These are phyloP conservation scores for Tricholoma saponaceum DNA, from an alignment of 768 basidiomycete species.

Conservation along the genomic window DNA sequence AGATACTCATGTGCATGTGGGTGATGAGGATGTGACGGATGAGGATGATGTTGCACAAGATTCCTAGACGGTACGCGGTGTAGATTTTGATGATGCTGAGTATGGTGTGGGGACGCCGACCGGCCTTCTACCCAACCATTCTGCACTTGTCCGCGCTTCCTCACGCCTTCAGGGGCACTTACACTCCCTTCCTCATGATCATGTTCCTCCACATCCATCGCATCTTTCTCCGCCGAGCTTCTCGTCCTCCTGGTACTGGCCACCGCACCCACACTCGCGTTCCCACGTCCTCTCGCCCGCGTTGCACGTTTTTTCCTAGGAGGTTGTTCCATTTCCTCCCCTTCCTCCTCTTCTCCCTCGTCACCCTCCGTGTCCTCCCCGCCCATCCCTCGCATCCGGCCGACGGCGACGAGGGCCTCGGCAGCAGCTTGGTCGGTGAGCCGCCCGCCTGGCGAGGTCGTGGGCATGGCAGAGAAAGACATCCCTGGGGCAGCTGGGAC, in stretches of 20 bases:
- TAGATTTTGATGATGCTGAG: constrained; percentile 12
- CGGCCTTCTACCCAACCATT: constrained; percentile 15
- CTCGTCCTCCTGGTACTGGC: constrained; percentile 35
- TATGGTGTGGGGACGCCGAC: constrained; percentile 2
- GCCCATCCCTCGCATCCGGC: constrained; percentile 41
- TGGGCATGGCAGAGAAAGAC: constrained; percentile 5
- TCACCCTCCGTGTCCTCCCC: constrained; percentile 34
- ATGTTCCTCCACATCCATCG: constrained; percentile 7
- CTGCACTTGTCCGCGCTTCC: constrained; percentile 11
- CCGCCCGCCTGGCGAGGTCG: constrained; percentile 22
- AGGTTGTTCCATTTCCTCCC: constrained; percentile 40
- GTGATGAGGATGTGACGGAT: background rate
- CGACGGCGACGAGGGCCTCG: constrained; percentile 83
- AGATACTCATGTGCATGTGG: constrained; percentile 4
- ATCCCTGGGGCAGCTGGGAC: constrained; percentile 82
- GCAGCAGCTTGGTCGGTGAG: constrained; percentile 86
- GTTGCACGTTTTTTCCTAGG: constrained; percentile 55
- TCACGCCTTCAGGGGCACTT: constrained; percentile 9
- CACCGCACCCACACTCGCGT: constrained; percentile 2
- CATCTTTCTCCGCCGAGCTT: constrained; percentile 11
- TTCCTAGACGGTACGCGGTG: constrained; percentile 11
- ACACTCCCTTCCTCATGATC: constrained; percentile 10
- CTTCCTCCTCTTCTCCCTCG: constrained; percentile 38
- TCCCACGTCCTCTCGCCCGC: constrained; percentile 32
- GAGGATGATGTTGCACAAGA: constrained; percentile 7